phyloP scores from a whole-genome alignment of 805 yeast species.

The Cyberlindnera xylosilytica region DNA sequence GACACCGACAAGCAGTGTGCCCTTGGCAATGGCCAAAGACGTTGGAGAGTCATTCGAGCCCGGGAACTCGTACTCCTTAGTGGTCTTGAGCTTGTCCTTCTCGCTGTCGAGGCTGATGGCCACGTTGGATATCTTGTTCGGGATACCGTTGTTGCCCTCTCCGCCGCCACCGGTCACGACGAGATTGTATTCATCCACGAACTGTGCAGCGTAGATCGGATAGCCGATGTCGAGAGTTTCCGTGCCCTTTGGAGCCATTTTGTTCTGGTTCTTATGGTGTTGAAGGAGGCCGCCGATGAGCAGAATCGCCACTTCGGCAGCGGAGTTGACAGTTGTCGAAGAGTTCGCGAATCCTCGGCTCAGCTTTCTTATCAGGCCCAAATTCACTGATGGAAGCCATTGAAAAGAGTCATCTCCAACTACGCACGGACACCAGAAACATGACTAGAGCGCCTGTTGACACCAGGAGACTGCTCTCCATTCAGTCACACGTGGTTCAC shows the following conservation, averaged over 20 bases:
- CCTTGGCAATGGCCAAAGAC: conserved; percentile 56
- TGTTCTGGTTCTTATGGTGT: too few species aligned
- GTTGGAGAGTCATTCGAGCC: conserved; percentile 85
- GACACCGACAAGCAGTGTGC: conserved; percentile 63
- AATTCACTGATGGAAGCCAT: too few species aligned
- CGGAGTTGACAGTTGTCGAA: too few species aligned
- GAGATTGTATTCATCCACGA: conserved; percentile 55
- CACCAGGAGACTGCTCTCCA: conserved; percentile 38
- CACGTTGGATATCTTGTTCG: conserved; percentile 74
- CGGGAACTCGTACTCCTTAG: conserved; percentile 58
- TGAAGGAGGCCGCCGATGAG: too few species aligned
- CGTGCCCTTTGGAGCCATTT: conserved; percentile 7
- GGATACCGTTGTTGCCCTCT: conserved; percentile 84
- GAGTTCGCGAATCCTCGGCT: too few species aligned
- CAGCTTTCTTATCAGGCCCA: too few species aligned
- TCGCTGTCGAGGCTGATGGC: conserved; percentile 49
- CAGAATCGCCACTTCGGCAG: background rate
- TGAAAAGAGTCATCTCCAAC: background rate
- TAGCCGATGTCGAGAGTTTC: conserved; percentile 35
- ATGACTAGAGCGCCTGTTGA: conserved; percentile 3
- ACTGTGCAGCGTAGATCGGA: conserved; percentile 80
- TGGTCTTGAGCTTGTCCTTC: conserved; percentile 46
- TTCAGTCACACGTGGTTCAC: conserved; percentile 91
- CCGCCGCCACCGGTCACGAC: conserved; percentile 95
- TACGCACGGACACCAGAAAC: background rate